A percentile compares a stretch with the other conserved stretches of the same genome.
phyloP scores from a whole-genome alignment of 768 basidiomycete genomes.

The Suillus placidus region DNA sequence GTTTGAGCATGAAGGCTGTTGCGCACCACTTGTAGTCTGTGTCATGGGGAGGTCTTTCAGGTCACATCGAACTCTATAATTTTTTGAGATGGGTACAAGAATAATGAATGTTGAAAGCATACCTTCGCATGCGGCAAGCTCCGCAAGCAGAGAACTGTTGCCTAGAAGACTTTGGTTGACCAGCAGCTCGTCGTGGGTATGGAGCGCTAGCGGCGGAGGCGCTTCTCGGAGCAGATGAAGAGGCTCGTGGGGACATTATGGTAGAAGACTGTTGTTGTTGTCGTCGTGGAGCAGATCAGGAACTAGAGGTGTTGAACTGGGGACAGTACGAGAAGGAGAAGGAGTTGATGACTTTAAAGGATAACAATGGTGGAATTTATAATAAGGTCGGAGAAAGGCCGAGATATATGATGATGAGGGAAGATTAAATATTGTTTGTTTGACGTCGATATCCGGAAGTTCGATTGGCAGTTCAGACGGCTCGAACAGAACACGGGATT shows the following conservation, averaged over 20 bases:
- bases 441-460: constrained; percentile 35
- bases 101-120: constrained; percentile 12
- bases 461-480: constrained; percentile 16
- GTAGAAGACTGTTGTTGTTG: neutral
- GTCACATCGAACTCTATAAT: constrained; percentile 83
- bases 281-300: neutral
- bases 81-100: neutral
- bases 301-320: neutral
- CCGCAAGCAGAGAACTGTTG: constrained; percentile 94
- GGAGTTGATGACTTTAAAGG: constrained; percentile 28
- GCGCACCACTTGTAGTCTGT: constrained; percentile 44
- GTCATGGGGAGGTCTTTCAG: constrained; percentile 77
- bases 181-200: constrained; percentile 50
- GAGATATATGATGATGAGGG: constrained; percentile 14
- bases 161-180: constrained; percentile 74
- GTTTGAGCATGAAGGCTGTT: constrained; percentile 73
- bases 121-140: constrained; percentile 90
- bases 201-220: constrained; percentile 32
- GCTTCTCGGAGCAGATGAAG: constrained; percentile 38
- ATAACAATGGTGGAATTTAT: constrained; percentile 19
- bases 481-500: constrained; percentile 7
- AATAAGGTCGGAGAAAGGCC: constrained; percentile 23
- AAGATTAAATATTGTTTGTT: constrained; percentile 18
- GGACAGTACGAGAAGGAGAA: constrained; percentile 28
- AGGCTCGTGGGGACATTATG: constrained; percentile 62